Conservation (phyloP, 495 filamentous ascomycete species). For the Pseudomonodictys pantanalensis region DNA sequence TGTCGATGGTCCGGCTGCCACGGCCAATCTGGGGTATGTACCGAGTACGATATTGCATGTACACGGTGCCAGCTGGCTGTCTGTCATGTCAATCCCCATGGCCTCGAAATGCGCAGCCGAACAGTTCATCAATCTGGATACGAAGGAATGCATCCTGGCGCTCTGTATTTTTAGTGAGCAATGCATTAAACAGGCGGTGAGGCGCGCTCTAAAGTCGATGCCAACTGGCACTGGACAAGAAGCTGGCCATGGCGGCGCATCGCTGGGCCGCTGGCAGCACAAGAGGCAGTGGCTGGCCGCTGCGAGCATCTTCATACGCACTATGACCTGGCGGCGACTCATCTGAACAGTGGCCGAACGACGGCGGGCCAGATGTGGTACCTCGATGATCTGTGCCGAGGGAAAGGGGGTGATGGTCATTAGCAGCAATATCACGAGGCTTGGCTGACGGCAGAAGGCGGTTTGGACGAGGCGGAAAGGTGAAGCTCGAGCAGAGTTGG, state of each 20-base stretch:
- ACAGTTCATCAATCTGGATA: slow-evolving; percentile 32
- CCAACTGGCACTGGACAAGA: slow-evolving; percentile 12
- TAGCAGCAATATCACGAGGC: slow-evolving; percentile 15
- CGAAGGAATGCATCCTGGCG: slow-evolving; percentile 27
- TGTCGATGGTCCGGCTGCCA: slow-evolving; percentile 9
- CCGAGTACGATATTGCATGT: too few species aligned
- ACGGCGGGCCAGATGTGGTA: not conserved
- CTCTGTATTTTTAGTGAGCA: slow-evolving; percentile 34
- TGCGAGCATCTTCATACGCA: not conserved
- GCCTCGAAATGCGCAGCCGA: slow-evolving; percentile 18
- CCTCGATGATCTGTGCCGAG: slow-evolving; percentile 21
- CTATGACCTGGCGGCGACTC: slow-evolving; percentile 8
- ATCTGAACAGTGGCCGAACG: slow-evolving; percentile 1
- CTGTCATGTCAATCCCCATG: slow-evolving; percentile 14
- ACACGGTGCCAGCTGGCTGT: slow-evolving; percentile 28
- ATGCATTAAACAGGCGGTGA: slow-evolving; percentile 34
- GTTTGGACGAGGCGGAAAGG: slow-evolving; percentile 4
- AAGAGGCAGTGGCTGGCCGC: slow-evolving; percentile 7
- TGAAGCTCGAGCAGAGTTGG: slow-evolving; percentile 1
- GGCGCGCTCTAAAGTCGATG: slow-evolving; percentile 16
- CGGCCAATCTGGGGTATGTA: slow-evolving; percentile 30
- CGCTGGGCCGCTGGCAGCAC: slow-evolving; percentile 8
- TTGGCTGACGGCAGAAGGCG: slow-evolving; percentile 22
- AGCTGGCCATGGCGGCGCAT: not conserved
- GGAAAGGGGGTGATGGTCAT: slow-evolving; percentile 1